Conservation (phyloP, 208 protist species). For the Leishmania turanica region DNA sequence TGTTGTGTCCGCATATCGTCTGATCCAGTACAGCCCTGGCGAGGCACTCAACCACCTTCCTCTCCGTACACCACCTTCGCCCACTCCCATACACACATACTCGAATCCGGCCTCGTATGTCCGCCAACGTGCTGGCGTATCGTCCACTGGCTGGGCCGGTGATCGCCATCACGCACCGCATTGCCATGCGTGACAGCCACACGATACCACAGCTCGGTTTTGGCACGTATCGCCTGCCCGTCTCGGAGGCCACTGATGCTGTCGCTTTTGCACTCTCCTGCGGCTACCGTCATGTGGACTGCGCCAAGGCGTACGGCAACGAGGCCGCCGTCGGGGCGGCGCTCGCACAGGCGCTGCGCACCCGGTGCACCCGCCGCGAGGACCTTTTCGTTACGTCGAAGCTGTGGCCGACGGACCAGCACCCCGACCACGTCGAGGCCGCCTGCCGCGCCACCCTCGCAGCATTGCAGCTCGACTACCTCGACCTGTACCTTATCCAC, state of each 20-base stretch:
- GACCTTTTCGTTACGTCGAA: slow-evolving; percentile 96
- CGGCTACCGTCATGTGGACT: slow-evolving; percentile 92
- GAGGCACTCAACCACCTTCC: not conserved
- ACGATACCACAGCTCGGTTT: slow-evolving; percentile 88
- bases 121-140: slow-evolving; percentile 9
- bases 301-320: slow-evolving; percentile 91
- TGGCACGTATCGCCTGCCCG: slow-evolving; percentile 83
- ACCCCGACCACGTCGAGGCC: slow-evolving; percentile 81
- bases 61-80: not conserved
- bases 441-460: slow-evolving; percentile 83
- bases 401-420: slow-evolving; percentile 95
- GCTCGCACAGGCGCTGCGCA: slow-evolving; percentile 51
- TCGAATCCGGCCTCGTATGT: slow-evolving; percentile 1
- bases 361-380: slow-evolving; percentile 67
- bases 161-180: slow-evolving; percentile 26
- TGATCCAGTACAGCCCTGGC: not conserved
- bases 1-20: not conserved
- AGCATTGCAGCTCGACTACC: slow-evolving; percentile 84
- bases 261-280: slow-evolving; percentile 74
- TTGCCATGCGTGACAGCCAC: slow-evolving; percentile 53
- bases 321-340: slow-evolving; percentile 89
- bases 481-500: slow-evolving; percentile 95
- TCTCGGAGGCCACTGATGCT: slow-evolving; percentile 41
- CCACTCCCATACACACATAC: not conserved
- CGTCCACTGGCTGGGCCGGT: slow-evolving; percentile 25